These are phyloP conservation scores for Russula lepida DNA, from an alignment of 768 basidiomycete genomes.

Conservation along the genomic window DNA sequence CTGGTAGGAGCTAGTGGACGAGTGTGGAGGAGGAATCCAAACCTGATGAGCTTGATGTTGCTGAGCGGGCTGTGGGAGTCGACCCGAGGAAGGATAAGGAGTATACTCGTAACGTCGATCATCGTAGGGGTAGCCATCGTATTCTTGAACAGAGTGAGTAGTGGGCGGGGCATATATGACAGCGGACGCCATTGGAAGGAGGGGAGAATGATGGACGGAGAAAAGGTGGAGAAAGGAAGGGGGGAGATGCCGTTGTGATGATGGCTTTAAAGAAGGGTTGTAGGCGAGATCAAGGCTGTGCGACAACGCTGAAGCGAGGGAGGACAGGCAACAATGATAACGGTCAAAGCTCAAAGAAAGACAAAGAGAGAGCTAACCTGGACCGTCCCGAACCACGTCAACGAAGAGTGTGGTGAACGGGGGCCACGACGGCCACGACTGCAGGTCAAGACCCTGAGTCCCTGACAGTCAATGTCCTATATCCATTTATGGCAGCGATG, in stretches of 20 bases:
- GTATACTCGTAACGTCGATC: constrained; percentile 1
- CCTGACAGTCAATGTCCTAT: too few species aligned
- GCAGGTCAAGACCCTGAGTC: not conserved
- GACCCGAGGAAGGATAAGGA: not conserved
- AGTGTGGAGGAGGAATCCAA: constrained; percentile 11
- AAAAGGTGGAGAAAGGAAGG: constrained; percentile 1
- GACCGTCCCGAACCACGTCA: not conserved
- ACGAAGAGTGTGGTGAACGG: not conserved
- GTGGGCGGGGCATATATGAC: constrained; percentile 1
- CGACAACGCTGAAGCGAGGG: not conserved
- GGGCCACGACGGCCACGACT: not conserved
- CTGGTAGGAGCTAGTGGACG: constrained; percentile 12
- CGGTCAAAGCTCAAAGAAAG: not conserved
- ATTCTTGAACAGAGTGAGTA: not conserved
- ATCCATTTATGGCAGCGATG: not conserved
- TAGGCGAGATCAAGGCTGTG: not conserved
- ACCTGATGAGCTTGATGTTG: constrained; percentile 4
- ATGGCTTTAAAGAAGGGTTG: not conserved
- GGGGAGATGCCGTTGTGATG: not conserved
- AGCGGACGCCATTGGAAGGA: constrained; percentile 7
- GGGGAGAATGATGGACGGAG: constrained; percentile 9
- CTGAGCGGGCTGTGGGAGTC: not conserved
- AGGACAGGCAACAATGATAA: not conserved
- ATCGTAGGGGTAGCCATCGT: not conserved
- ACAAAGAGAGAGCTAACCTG: not conserved